Evolutionary conservation across 2,329 filamentous ascomycete genomes (phyloP).

Genomic region (Escovopsis sp.): DNA sequence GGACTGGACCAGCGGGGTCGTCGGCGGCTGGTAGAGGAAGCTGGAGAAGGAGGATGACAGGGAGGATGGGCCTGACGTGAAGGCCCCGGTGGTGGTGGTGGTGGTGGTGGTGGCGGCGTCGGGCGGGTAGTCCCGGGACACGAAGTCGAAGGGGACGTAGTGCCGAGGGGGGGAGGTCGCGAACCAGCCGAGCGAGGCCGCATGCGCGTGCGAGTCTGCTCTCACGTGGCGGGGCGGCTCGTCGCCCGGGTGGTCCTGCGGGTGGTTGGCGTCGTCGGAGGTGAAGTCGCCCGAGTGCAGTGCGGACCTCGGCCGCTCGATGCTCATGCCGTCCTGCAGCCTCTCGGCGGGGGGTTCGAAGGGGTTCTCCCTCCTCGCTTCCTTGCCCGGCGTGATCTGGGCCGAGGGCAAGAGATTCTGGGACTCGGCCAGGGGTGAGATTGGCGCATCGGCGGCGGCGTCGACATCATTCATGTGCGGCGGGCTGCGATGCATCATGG

Average conservation of each 20-base stretch:
- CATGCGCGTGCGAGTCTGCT: conserved; percentile 10
- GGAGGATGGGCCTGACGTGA: conserved; percentile 39
- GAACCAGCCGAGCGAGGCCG: conserved; percentile 28
- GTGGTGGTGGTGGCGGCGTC: conserved; percentile 15
- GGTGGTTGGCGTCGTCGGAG: conserved; percentile 14
- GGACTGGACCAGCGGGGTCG: conserved; percentile 81
- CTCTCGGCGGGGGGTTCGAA: conserved; percentile 22
- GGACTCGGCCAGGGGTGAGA: conserved; percentile 19
- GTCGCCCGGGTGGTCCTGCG: conserved; percentile 6
- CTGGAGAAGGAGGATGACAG: conserved; percentile 60
- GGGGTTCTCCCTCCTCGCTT: conserved; percentile 6
- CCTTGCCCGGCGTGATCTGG: conserved; percentile 33
- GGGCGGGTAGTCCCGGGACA: conserved; percentile 17
- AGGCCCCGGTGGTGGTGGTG: no score
- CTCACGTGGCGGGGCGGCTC: background rate
- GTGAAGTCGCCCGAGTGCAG: conserved; percentile 56
- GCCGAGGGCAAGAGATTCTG: conserved; percentile 30
- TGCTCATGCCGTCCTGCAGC: conserved; percentile 43
- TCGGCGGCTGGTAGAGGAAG: conserved; percentile 76
- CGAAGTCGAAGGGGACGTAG: conserved; percentile 32
- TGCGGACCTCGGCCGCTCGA: conserved; percentile 70
- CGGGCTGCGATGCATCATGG: conserved; percentile 16
- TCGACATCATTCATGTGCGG: background rate
- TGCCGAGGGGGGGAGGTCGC: conserved; percentile 41
- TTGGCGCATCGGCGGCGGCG: conserved; percentile 12